Evolutionary conservation across 805 yeast genomes (phyloP).

Genomic region (Lachancea fermentati): DNA sequence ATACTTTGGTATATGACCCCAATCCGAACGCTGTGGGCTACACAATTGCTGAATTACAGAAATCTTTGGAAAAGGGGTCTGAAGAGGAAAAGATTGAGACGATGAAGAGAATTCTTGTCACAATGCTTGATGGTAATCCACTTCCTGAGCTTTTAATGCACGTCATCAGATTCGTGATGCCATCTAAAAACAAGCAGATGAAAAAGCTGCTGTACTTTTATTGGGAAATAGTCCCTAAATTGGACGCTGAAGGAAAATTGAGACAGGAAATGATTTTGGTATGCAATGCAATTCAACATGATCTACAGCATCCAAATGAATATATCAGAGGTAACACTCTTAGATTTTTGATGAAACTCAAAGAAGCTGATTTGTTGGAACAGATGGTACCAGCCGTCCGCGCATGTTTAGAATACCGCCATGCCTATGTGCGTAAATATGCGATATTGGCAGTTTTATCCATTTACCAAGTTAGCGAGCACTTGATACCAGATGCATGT

Average conservation of each 20-base stretch:
- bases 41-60: constrained; percentile 67
- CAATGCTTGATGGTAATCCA: constrained; percentile 89
- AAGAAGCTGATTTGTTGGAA: constrained; percentile 90
- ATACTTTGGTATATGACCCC: constrained; percentile 77
- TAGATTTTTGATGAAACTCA: constrained; percentile 83
- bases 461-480: constrained; percentile 75
- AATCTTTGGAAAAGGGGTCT: constrained; percentile 76
- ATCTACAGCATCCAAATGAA: constrained; percentile 96
- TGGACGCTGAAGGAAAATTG: constrained; percentile 81
- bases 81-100: constrained; percentile 85
- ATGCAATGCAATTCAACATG: constrained; percentile 96
- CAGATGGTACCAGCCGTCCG: constrained; percentile 92
- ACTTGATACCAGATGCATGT: constrained; percentile 92
- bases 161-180: constrained; percentile 95
- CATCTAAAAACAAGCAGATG: constrained; percentile 82
- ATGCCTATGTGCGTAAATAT: constrained; percentile 95
- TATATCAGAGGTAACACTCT: constrained; percentile 93
- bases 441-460: constrained; percentile 89
- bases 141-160: constrained; percentile 94
- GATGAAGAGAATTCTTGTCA: constrained; percentile 80
- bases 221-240: constrained; percentile 97
- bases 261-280: constrained; percentile 98
- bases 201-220: constrained; percentile 90
- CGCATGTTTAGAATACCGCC: constrained; percentile 89
- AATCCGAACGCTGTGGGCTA: constrained; percentile 52